phyloP scores from a whole-genome alignment of 2,329 filamentous ascomycete genomes.

The Metarhizium album region DNA sequence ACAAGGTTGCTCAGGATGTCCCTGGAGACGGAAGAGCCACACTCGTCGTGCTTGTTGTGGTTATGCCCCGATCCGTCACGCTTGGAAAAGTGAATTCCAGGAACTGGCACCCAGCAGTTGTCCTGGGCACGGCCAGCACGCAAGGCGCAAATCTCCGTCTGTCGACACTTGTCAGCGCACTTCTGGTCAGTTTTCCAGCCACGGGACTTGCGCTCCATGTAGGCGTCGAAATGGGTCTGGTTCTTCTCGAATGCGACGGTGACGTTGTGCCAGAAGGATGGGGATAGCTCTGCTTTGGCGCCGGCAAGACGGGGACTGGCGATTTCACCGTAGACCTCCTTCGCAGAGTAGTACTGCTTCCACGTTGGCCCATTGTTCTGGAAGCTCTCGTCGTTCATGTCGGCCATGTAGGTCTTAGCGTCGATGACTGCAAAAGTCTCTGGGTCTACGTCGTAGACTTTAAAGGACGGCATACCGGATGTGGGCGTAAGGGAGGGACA shows the following conservation, averaged over 20 bases:
- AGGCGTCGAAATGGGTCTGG: slow-evolving; percentile 31
- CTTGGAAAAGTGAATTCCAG: slow-evolving; percentile 23
- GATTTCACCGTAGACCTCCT: slow-evolving; percentile 36
- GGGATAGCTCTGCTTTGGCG: slow-evolving; percentile 33
- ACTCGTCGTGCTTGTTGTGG: slow-evolving; percentile 14
- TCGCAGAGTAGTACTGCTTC: slow-evolving; percentile 44
- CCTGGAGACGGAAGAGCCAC: slow-evolving; percentile 16
- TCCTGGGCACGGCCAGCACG: slow-evolving; percentile 38
- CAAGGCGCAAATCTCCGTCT: slow-evolving; percentile 37
- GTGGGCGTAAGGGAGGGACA: slow-evolving; percentile 42
- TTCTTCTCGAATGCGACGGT: slow-evolving; percentile 35
- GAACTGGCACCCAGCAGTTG: slow-evolving; percentile 31
- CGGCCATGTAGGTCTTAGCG: slow-evolving; percentile 40
- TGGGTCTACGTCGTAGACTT: slow-evolving; percentile 46
- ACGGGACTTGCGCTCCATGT: slow-evolving; percentile 33
- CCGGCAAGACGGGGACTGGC: slow-evolving; percentile 27
- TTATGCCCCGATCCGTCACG: slow-evolving; percentile 5
- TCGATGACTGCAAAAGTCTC: slow-evolving; percentile 44
- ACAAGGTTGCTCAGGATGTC: slow-evolving; percentile 14
- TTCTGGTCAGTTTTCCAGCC: slow-evolving; percentile 25
- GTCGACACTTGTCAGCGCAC: slow-evolving; percentile 21
- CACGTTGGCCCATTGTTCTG: slow-evolving; percentile 33
- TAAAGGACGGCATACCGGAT: slow-evolving; percentile 43
- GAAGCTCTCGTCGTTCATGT: slow-evolving; percentile 33
- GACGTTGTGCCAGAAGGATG: slow-evolving; percentile 48